Evolutionary conservation across 1,139 yeast species (phyloP), one percentile per base, ranked within the genome.

Genomic region (Sugiyamaella pinicola): DNA sequence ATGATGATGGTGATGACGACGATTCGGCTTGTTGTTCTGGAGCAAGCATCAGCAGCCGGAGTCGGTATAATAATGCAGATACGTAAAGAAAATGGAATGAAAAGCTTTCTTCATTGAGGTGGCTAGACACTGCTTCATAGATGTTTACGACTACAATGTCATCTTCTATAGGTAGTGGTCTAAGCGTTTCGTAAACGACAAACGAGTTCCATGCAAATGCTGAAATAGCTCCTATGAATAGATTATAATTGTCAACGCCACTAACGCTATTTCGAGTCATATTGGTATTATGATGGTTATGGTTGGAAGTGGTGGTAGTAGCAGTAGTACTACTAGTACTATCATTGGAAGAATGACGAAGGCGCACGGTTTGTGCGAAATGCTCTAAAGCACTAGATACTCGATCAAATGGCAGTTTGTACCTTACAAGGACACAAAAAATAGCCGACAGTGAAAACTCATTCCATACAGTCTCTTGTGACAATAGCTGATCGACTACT

Each of bases 131-230:
- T 7, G 34, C 28, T 17, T 49, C 54, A 17, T 47, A 55, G 18
- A 48, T 37, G 10, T 38, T 31, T 29, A 22, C 40, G 22, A 44
- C 38, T 47, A 52, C 35, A 3, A 41, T 19, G 18, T 34, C 40
- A 15, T 35, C 34, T 15, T 17, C 18, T 12, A 24, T 24, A 2
- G 48, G 48, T 7, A 31, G 17, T 8, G 48, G 33, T 3, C n/a
- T 18, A 8, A 44, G 40, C 3, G 21, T 17, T 13, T 44, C 40
- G 29, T 44, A 44, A 13, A 40, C 53, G 6, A 58, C 49, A 28
- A 58, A 44, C 10, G 55, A 29, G 26, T 56, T 56, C 61, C 61
- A 58, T 6, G 58, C 51, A 34, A 53, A 58, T 10, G 48, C 55
- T 4, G 51, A 49, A 9, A 57, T 45, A 15, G 56, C 57, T 1